These are phyloP conservation scores for Helicostylum pulchrum DNA, from an alignment of 192 early-diverging fungal genomes.

Conservation along the genomic window DNA sequence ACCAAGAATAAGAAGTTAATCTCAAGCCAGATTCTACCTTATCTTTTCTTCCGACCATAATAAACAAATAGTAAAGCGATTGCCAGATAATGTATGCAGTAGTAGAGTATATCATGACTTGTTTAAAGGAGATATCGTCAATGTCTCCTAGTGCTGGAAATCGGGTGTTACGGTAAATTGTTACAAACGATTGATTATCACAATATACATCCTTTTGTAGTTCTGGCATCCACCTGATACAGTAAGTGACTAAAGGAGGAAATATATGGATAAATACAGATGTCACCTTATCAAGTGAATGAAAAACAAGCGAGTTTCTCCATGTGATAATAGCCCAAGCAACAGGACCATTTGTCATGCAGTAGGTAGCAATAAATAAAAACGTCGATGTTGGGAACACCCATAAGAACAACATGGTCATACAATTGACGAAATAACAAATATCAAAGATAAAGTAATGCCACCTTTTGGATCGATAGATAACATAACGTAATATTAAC, in stretches of 20 bases:
- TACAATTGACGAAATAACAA: slow-evolving; percentile 58
- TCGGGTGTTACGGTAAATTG: slow-evolving; percentile 29
- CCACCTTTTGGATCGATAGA: slow-evolving; percentile 55
- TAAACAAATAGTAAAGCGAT: slow-evolving; percentile 30
- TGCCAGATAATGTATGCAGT: slow-evolving; percentile 32
- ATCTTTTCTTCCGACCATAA: slow-evolving; percentile 30
- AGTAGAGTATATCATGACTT: slow-evolving; percentile 18
- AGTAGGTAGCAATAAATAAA: slow-evolving; percentile 41
- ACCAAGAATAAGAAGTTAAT: slow-evolving; percentile 60
- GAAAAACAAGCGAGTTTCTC: slow-evolving; percentile 55
- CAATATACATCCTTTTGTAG: slow-evolving; percentile 13
- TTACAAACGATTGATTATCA: slow-evolving; percentile 23
- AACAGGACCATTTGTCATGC: slow-evolving; percentile 60
- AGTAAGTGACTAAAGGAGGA: slow-evolving; percentile 55
- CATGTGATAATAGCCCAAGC: slow-evolving; percentile 65
- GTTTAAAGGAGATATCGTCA: slow-evolving; percentile 1
- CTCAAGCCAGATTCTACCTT: slow-evolving; percentile 40
- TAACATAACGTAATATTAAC: slow-evolving; percentile 44
- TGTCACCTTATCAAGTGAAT: slow-evolving; percentile 67
- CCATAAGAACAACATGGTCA: slow-evolving; percentile 53
- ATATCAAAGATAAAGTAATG: slow-evolving; percentile 63
- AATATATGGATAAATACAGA: slow-evolving; percentile 64
- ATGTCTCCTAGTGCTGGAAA: slow-evolving; percentile 45
- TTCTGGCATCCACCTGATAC: slow-evolving; percentile 55
- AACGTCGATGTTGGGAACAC: slow-evolving; percentile 36